Conservation (phyloP, 2,329 filamentous ascomycete species). For the Paecilomyces formosus region DNA sequence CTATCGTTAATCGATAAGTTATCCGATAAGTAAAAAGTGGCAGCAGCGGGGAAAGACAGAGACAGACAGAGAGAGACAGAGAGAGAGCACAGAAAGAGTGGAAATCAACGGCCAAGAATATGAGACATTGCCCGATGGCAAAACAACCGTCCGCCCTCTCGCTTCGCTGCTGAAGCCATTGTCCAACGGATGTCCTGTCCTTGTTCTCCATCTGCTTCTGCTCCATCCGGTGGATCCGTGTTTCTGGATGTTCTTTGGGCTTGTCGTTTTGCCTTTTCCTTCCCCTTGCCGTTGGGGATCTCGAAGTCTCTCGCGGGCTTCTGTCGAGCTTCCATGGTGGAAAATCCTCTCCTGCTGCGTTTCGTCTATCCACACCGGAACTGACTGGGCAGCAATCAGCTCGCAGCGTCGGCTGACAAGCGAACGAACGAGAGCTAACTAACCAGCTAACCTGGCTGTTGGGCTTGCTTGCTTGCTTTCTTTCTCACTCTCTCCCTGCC, state of each 20-base stretch:
- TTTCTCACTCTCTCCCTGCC: too few species aligned
- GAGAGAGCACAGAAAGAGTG: not conserved
- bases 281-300: not conserved
- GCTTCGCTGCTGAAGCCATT: not conserved
- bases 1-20: slow-evolving; percentile 1
- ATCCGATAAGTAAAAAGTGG: not conserved
- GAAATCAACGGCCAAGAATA: not conserved
- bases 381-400: not conserved
- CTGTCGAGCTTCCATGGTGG: not conserved
- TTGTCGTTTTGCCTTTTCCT: not conserved
- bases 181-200: not conserved
- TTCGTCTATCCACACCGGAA: not conserved
- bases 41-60: not conserved
- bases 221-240: not conserved
- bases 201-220: too few species aligned
- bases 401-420: not conserved
- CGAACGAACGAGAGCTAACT: not conserved
- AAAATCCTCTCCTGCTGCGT: too few species aligned
- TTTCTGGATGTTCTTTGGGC: not conserved
- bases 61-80: not conserved
- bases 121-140: not conserved
- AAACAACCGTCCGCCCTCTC: not conserved
- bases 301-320: not conserved
- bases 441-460: too few species aligned
- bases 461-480: too few species aligned